phyloP scores from a whole-genome alignment of 2,329 filamentous ascomycete species.

The Talaromyces piceae region DNA sequence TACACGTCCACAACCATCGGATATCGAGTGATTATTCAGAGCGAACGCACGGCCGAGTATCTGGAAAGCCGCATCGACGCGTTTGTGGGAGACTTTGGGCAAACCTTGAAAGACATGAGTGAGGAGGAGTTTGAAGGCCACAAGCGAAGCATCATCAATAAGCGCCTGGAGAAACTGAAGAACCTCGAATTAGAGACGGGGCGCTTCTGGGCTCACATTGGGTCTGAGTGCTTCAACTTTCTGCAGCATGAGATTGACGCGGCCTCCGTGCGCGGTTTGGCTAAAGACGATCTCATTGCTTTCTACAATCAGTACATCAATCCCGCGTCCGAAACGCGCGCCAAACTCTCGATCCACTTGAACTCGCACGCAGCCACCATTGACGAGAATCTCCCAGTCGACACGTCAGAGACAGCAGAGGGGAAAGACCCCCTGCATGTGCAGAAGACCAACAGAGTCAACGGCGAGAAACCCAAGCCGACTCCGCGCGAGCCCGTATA shows the following conservation, averaged over 20 bases:
- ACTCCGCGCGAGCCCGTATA: constrained; percentile 40
- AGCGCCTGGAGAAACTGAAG: constrained; percentile 83
- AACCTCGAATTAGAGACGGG: constrained; percentile 79
- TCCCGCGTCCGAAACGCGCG: constrained; percentile 62
- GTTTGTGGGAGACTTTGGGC: constrained; percentile 64
- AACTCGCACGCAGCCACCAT: constrained; percentile 60
- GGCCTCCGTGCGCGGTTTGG: constrained; percentile 62
- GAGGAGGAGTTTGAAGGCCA: constrained; percentile 81
- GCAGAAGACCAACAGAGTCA: constrained; percentile 16
- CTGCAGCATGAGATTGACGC: constrained; percentile 74
- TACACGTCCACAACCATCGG: constrained; percentile 70
- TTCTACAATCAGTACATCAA: constrained; percentile 73
- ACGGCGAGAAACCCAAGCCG: constrained; percentile 25
- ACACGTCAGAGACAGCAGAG: constrained; percentile 20
- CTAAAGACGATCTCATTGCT: constrained; percentile 68
- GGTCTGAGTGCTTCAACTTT: constrained; percentile 83
- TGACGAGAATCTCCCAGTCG: constrained; percentile 14
- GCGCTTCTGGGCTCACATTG: constrained; percentile 78
- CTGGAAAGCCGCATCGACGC: constrained; percentile 80
- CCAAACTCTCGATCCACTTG: constrained; percentile 80
- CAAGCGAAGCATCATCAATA: constrained; percentile 81
- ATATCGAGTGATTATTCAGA: constrained; percentile 87
- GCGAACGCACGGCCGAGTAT: constrained; percentile 75
- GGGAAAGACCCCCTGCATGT: constrained; percentile 26
- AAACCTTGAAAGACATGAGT: constrained; percentile 65